Conservation (phyloP, 2,329 filamentous ascomycete genomes). For the Apiospora rasikravindrae region DNA sequence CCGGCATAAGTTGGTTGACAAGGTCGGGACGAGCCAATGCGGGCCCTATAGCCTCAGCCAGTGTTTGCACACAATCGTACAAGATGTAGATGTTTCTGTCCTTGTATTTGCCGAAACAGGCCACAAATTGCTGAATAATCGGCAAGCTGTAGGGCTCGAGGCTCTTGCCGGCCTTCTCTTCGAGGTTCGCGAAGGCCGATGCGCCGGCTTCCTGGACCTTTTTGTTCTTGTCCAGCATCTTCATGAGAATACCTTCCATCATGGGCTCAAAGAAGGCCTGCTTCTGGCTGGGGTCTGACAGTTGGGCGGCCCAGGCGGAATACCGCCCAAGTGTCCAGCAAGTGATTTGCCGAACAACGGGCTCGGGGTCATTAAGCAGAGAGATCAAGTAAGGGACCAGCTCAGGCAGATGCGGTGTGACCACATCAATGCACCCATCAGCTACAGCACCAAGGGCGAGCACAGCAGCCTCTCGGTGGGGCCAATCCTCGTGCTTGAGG, state of each 20-base stretch:
- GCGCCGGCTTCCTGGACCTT: conserved; percentile 96
- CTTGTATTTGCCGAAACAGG: conserved; percentile 94
- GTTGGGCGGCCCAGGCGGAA: conserved; percentile 85
- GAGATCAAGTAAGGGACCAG: conserved; percentile 89
- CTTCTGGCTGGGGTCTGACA: conserved; percentile 70
- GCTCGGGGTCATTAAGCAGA: conserved; percentile 81
- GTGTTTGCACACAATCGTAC: conserved; percentile 96
- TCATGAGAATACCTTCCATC: conserved; percentile 93
- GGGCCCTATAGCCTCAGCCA: conserved; percentile 88
- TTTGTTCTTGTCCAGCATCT: conserved; percentile 98
- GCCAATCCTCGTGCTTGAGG: conserved; percentile 87
- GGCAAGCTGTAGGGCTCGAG: conserved; percentile 86
- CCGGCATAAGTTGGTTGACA: conserved; percentile 89
- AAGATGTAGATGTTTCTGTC: conserved; percentile 99
- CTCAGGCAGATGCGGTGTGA: conserved; percentile 88
- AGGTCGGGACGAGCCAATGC: conserved; percentile 81
- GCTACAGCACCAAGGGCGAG: conserved; percentile 93
- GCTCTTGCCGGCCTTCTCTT: conserved; percentile 85
- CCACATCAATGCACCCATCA: conserved; percentile 89
- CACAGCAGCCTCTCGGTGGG: conserved; percentile 89
- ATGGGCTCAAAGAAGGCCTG: conserved; percentile 88
- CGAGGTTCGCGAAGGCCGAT: conserved; percentile 93
- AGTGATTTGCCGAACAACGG: conserved; percentile 93
- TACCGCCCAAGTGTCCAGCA: conserved; percentile 97
- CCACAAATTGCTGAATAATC: conserved; percentile 90